phyloP scores from a whole-genome alignment of 208 protist species.

The Leishmania martiniquensis region DNA sequence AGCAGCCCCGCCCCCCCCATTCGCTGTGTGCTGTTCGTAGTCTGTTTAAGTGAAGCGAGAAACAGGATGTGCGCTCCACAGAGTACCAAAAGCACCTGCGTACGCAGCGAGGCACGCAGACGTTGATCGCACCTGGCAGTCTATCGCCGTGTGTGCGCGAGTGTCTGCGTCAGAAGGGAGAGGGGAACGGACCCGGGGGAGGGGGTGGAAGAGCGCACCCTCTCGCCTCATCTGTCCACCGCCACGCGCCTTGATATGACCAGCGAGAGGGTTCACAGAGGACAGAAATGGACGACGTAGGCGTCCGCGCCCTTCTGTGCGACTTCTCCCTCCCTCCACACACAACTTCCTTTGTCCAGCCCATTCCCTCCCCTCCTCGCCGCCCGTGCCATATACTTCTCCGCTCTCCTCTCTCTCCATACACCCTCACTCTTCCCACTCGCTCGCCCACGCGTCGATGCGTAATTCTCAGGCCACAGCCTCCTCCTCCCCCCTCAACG shows the following conservation, averaged over 20 bases:
- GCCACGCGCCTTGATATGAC: background rate
- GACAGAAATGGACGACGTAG: background rate
- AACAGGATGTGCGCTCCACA: too few species aligned
- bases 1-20: background rate
- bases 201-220: too few species aligned
- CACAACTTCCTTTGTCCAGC: background rate
- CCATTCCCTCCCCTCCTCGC: background rate
- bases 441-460: background rate
- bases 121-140: background rate
- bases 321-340: background rate
- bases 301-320: background rate
- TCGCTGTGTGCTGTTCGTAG: background rate
- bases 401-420: background rate
- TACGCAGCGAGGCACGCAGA: background rate
- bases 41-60: background rate
- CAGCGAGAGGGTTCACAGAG: background rate
- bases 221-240: background rate
- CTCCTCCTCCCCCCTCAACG: too few species aligned
- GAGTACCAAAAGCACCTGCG: background rate
- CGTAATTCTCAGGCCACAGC: background rate
- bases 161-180: too few species aligned
- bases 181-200: too few species aligned
- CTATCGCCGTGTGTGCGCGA: too few species aligned
- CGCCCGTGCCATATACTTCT: background rate
- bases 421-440: background rate